Conservation (phyloP, 805 yeast species). For the Cyberlindnera misumaiensis region DNA sequence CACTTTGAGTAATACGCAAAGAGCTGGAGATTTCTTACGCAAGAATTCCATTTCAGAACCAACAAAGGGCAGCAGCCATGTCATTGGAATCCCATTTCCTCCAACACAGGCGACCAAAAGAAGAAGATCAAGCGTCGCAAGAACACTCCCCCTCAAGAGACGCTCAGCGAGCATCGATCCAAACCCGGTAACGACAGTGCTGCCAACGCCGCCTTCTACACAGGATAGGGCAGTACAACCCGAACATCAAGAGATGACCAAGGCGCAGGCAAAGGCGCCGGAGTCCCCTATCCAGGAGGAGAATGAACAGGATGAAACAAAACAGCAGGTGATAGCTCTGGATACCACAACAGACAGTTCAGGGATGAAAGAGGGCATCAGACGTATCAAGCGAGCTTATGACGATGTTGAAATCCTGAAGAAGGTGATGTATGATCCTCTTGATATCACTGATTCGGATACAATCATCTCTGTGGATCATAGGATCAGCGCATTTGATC, state of each 20-base stretch:
- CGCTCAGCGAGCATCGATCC: constrained; percentile 3
- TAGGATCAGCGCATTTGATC: constrained; percentile 16
- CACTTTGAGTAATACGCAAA: constrained; percentile 27
- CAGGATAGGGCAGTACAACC: constrained; percentile 2
- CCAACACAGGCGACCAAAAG: constrained; percentile 2
- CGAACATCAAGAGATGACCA: constrained; percentile 1
- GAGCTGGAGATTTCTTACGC: constrained; percentile 26
- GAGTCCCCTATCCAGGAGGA: constrained; percentile 7
- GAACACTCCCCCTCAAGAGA: constrained; percentile 4
- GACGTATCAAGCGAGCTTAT: constrained; percentile 5
- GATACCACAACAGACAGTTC: neutral
- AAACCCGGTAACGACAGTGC: neutral
- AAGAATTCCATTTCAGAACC: constrained; percentile 14
- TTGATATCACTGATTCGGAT: neutral
- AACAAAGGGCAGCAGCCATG: constrained; percentile 11
- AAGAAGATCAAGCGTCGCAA: constrained; percentile 8
- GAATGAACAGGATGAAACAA: constrained; percentile 2
- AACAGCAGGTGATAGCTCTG: neutral
- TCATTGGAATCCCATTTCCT: constrained; percentile 25
- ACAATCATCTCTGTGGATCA: constrained; percentile 15
- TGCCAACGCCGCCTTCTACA: constrained; percentile 12
- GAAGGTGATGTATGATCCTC: constrained; percentile 5
- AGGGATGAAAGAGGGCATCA: constrained; percentile 5
- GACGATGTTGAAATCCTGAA: constrained; percentile 2
- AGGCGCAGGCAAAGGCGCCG: constrained; percentile 4